A percentile compares a stretch with the other conserved stretches of the same genome.
phyloP scores from a whole-genome alignment of 768 basidiomycete species.

The Butyriboletus loyo region DNA sequence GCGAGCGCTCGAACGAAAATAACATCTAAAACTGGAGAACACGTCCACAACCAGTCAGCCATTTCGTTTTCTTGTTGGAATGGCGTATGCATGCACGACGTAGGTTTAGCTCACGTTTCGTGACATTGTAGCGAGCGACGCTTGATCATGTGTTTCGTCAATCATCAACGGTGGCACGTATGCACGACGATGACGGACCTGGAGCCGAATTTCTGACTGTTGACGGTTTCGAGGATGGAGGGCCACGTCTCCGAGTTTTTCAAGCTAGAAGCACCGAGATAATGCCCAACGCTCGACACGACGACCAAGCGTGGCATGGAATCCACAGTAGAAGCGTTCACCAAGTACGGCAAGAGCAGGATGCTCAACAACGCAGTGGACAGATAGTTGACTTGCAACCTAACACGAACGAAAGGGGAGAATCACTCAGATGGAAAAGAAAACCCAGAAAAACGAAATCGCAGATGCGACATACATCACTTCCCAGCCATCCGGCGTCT shows the following conservation, averaged over 20 bases:
- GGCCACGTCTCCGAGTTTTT: slow-evolving; percentile 5
- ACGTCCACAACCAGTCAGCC: not conserved
- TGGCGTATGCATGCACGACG: not conserved
- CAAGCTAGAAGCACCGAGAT: slow-evolving; percentile 8
- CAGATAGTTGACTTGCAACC: slow-evolving; percentile 34
- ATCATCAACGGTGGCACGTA: not conserved
- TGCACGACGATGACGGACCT: slow-evolving; percentile 5
- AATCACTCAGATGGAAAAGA: not conserved
- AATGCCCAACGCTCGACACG: slow-evolving; percentile 29
- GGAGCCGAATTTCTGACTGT: slow-evolving; percentile 18
- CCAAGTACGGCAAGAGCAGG: slow-evolving; percentile 30
- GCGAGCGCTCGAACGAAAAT: slow-evolving; percentile 31
- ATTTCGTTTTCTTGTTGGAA: not conserved
- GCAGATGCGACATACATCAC: slow-evolving; percentile 37
- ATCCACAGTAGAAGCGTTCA: slow-evolving; percentile 14
- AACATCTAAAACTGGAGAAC: slow-evolving; percentile 24
- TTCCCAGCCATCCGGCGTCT: slow-evolving; percentile 47
- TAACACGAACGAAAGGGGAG: not conserved
- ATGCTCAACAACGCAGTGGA: slow-evolving; percentile 32
- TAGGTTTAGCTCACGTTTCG: slow-evolving; percentile 18
- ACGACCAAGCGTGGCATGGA: slow-evolving; percentile 23
- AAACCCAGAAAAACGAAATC: not conserved
- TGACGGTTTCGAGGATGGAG: slow-evolving; percentile 23
- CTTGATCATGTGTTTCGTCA: not conserved
- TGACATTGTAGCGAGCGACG: slow-evolving; percentile 18